A percentile compares a stretch with the other conserved stretches of the same genome.
phyloP scores from a whole-genome alignment of 2,329 filamentous ascomycete genomes.

The Onygenales sp. region DNA sequence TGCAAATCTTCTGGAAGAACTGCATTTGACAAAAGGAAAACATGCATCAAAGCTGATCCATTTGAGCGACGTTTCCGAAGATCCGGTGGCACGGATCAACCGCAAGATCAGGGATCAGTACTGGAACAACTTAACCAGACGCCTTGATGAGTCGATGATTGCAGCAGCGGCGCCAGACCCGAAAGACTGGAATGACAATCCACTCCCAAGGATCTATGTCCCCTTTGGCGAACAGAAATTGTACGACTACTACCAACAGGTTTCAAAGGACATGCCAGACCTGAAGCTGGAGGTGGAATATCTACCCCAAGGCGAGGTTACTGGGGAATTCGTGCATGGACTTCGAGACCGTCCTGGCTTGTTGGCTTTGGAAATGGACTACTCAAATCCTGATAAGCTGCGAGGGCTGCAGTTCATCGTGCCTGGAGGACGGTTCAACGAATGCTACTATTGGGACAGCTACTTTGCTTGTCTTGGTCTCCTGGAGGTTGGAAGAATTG shows the following conservation, averaged over 20 bases:
- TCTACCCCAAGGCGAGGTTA: constrained; percentile 58
- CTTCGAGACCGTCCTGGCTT: constrained; percentile 76
- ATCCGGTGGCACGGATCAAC: constrained; percentile 69
- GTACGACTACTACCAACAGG: constrained; percentile 65
- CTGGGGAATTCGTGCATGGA: constrained; percentile 62
- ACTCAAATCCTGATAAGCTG: constrained; percentile 38
- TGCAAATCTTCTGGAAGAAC: constrained; percentile 79
- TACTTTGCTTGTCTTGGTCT: constrained; percentile 85
- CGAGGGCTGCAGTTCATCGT: constrained; percentile 75
- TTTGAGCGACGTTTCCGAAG: constrained; percentile 75
- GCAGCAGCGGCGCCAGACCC: constrained; percentile 68
- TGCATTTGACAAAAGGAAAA: constrained; percentile 67
- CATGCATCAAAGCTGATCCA: constrained; percentile 74
- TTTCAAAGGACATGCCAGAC: constrained; percentile 64
- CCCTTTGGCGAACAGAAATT: constrained; percentile 70
- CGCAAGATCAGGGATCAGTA: constrained; percentile 72
- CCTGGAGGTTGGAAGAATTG: constrained; percentile 63
- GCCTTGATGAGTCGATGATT: constrained; percentile 63
- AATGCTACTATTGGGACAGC: constrained; percentile 85
- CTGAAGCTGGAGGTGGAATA: constrained; percentile 69
- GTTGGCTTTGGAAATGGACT: constrained; percentile 70
- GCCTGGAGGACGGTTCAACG: constrained; percentile 81
- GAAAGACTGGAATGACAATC: constrained; percentile 77
- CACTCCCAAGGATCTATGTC: constrained; percentile 75
- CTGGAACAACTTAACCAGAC: constrained; percentile 70